These are phyloP conservation scores for Pyricularia grisea DNA, from an alignment of 2,329 filamentous ascomycete species.

Conservation along the genomic window DNA sequence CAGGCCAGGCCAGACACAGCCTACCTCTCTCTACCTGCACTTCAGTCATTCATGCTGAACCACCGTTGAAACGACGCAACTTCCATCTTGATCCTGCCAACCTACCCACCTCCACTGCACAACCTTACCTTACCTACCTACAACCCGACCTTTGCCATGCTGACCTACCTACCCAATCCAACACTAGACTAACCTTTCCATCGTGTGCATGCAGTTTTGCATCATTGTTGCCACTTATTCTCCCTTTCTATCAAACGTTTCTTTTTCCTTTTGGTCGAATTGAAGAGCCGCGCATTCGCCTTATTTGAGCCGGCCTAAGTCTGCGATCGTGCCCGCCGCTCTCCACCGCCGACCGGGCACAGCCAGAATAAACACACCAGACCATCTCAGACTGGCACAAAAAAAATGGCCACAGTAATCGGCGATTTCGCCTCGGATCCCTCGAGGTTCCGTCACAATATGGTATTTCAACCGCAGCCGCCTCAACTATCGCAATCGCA, in stretches of 20 bases:
- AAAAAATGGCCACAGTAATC: conserved; percentile 55
- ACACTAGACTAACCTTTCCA: background rate
- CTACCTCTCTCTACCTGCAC: no score
- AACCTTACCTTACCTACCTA: background rate
- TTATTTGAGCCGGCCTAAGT: background rate
- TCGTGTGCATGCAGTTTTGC: background rate
- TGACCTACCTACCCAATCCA: background rate
- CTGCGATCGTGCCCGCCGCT: background rate
- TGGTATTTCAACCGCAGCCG: conserved; percentile 44
- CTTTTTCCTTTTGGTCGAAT: background rate
- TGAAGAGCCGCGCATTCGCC: background rate
- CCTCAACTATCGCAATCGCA: background rate
- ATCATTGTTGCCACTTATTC: background rate
- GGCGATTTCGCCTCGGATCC: conserved; percentile 68
- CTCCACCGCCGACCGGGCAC: background rate
- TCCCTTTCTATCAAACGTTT: background rate
- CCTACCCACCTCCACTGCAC: background rate
- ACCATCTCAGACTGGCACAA: background rate
- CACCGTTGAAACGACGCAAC: background rate
- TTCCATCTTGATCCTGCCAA: background rate
- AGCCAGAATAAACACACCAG: background rate
- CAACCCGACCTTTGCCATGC: background rate
- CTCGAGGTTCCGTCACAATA: conserved; percentile 55
- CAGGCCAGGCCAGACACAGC: background rate
- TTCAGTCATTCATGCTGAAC: background rate